Conservation (phyloP, 179 eudicot species). For the Amaranthus tricolor region DNA sequence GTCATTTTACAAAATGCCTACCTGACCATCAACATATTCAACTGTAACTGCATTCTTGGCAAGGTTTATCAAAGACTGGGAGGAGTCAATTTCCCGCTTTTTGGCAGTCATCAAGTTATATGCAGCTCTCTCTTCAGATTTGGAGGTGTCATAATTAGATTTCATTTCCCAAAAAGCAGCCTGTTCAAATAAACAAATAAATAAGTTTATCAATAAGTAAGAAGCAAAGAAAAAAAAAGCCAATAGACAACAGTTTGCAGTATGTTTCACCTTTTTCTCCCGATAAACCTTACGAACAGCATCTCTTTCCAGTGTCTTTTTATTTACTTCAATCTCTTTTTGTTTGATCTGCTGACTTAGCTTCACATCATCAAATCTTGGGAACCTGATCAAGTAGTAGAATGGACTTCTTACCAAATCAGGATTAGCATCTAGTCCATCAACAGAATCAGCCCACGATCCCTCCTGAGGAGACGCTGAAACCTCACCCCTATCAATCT, state of each 20-base stretch:
- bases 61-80: conserved; percentile 50
- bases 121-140: conserved; percentile 53
- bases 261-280: conserved; percentile 47
- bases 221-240: not conserved
- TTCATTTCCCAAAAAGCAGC: conserved; percentile 33
- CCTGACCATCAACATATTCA: conserved; percentile 65
- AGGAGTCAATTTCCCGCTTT: conserved; percentile 63
- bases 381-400: conserved; percentile 64
- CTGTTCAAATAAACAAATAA: conserved; percentile 40
- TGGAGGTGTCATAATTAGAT: conserved; percentile 42
- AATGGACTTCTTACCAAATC: conserved; percentile 56
- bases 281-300: conserved; percentile 45
- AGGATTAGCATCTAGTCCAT: conserved; percentile 33
- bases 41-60: conserved; percentile 74
- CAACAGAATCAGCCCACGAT: conserved; percentile 31
- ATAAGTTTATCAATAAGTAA: conserved; percentile 14
- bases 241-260: not conserved
- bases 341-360: conserved; percentile 48
- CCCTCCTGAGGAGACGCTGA: conserved; percentile 33
- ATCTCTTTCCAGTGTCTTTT: conserved; percentile 69
- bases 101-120: conserved; percentile 45
- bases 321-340: conserved; percentile 47
- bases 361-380: conserved; percentile 68
- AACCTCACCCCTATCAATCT: conserved; percentile 23
- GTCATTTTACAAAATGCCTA: conserved; percentile 25